Conservation (phyloP, 2,329 filamentous ascomycete species). For the Arthroderma uncinatum region DNA sequence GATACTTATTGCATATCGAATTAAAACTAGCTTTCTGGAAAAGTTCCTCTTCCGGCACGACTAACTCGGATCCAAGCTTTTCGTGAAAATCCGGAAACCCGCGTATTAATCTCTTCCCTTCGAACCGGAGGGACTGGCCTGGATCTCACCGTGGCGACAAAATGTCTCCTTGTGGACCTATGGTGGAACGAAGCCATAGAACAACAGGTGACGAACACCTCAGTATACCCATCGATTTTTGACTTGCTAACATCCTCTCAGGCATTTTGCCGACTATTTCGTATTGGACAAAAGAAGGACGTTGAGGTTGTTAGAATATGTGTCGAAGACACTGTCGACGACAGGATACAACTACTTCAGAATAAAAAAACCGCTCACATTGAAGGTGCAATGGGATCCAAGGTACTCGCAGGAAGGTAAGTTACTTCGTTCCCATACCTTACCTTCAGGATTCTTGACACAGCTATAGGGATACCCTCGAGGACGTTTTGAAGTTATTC, state of each 20-base stretch:
- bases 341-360: slow-evolving; percentile 47
- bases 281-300: slow-evolving; percentile 53
- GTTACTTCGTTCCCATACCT: neutral
- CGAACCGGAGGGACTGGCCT: slow-evolving; percentile 48
- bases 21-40: slow-evolving; percentile 44
- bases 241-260: slow-evolving; percentile 14
- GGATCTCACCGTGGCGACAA: slow-evolving; percentile 51
- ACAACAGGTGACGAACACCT: slow-evolving; percentile 43
- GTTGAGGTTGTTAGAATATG: slow-evolving; percentile 50
- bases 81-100: slow-evolving; percentile 26
- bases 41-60: slow-evolving; percentile 36
- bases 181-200: slow-evolving; percentile 55
- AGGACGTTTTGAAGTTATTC: slow-evolving; percentile 11
- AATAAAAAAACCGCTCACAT: slow-evolving; percentile 36
- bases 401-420: slow-evolving; percentile 14
- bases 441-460: neutral
- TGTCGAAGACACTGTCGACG: slow-evolving; percentile 48
- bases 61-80: slow-evolving; percentile 40
- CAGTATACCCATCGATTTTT: slow-evolving; percentile 18
- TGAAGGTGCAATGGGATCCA: slow-evolving; percentile 18
- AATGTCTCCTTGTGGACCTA: slow-evolving; percentile 44
- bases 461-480: slow-evolving; percentile 9
- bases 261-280: slow-evolving; percentile 49
- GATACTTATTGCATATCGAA: no score
- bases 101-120: slow-evolving; percentile 46